phyloP scores from a whole-genome alignment of 108 stramenopile species.

The Skeletonema marinoi region DNA sequence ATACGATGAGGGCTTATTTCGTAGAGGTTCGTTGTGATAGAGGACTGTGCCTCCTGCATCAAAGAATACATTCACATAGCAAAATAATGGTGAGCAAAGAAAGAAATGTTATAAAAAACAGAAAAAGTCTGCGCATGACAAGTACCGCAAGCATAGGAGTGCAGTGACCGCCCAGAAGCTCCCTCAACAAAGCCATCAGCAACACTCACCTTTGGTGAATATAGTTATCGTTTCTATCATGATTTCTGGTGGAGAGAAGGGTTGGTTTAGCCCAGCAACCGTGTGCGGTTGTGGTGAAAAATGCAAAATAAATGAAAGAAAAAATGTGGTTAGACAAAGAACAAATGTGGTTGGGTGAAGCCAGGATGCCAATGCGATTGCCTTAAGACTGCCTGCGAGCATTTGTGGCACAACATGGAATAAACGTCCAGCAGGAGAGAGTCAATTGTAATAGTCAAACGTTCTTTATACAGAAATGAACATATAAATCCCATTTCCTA shows the following conservation, averaged over 20 bases:
- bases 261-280: neutral
- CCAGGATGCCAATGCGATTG: neutral
- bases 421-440: neutral
- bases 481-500: neutral
- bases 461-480: neutral
- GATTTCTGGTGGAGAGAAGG: neutral
- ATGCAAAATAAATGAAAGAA: no score
- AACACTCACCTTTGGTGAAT: slow-evolving; percentile 64
- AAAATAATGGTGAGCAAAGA: neutral
- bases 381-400: neutral
- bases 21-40: slow-evolving; percentile 38
- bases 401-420: no score
- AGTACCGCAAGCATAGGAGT: neutral
- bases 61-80: neutral
- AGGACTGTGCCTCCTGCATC: slow-evolving; percentile 40
- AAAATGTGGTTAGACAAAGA: neutral
- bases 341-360: neutral
- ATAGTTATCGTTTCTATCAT: slow-evolving; percentile 81
- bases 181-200: neutral
- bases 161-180: neutral
- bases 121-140: neutral
- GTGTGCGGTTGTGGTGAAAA: neutral
- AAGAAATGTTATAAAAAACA: neutral
- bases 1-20: neutral
- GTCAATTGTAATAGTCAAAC: neutral